A percentile compares a stretch with the other conserved stretches of the same genome.
These are phyloP conservation scores for Bipolaris cookei DNA, from an alignment of 2,329 filamentous ascomycete species.

Conservation along the genomic window DNA sequence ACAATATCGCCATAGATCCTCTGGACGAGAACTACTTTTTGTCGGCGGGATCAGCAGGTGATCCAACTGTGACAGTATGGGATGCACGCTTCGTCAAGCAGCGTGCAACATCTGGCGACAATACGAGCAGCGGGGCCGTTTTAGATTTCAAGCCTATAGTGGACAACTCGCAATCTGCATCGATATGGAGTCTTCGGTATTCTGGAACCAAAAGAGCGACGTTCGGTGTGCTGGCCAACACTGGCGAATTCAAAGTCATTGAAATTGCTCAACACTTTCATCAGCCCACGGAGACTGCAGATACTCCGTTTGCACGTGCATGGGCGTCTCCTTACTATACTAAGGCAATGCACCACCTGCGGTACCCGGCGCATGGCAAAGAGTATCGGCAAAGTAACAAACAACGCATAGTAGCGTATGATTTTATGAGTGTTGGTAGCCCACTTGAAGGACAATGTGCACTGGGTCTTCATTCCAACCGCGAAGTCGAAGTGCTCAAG, in stretches of 20 bases:
- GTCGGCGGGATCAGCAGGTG: conserved; percentile 73
- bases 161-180: conserved; percentile 55
- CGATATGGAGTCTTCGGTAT: conserved; percentile 68
- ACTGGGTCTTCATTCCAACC: conserved; percentile 60
- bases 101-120: conserved; percentile 45
- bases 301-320: conserved; percentile 31
- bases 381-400: conserved; percentile 54
- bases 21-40: conserved; percentile 84
- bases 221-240: conserved; percentile 65
- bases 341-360: conserved; percentile 51
- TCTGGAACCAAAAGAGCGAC: conserved; percentile 64
- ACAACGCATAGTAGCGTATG: conserved; percentile 63
- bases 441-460: conserved; percentile 57
- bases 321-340: conserved; percentile 56
- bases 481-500: conserved; percentile 58
- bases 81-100: conserved; percentile 65
- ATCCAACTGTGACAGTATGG: conserved; percentile 78
- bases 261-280: conserved; percentile 61
- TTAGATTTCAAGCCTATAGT: conserved; percentile 65
- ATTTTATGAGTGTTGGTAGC: conserved; percentile 61
- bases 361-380: conserved; percentile 55
- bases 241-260: conserved; percentile 64
- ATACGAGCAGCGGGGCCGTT: conserved; percentile 63
- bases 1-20: conserved; percentile 77
- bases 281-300: conserved; percentile 31